Evolutionary conservation across 2,329 filamentous ascomycete species (phyloP).

Genomic region (Exophiala viscosa): DNA sequence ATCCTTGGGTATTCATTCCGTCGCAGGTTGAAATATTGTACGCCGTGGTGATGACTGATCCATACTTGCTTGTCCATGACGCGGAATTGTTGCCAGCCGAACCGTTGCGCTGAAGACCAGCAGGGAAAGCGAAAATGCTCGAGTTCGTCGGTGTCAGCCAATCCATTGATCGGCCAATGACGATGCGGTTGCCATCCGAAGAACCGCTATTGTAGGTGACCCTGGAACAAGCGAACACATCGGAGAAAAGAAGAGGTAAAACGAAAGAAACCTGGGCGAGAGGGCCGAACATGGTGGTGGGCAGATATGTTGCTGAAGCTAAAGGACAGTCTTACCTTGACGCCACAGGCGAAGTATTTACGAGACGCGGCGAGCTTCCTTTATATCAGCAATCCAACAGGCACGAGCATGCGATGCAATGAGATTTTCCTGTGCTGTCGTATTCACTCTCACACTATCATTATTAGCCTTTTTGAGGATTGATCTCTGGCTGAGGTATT

Average conservation of each 20-base stretch:
- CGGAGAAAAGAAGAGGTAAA: neutral
- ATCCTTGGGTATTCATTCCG: constrained; percentile 1
- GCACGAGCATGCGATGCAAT: no score
- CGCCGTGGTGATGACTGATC: neutral
- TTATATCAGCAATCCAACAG: no score
- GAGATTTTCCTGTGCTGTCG: no score
- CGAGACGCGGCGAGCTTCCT: no score
- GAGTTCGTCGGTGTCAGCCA: constrained; percentile 4
- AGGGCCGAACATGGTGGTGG: neutral
- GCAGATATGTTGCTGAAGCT: neutral
- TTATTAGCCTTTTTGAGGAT: no score
- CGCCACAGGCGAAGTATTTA: no score
- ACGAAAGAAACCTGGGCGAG: neutral
- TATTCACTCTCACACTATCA: no score
- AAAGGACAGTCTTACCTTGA: neutral
- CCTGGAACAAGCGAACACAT: neutral
- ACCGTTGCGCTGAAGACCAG: constrained; percentile 1
- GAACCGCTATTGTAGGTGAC: neutral
- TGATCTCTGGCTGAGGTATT: no score
- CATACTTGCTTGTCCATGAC: constrained; percentile 4
- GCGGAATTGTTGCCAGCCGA: neutral
- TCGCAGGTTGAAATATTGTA: constrained; percentile 1
- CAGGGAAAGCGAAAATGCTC: constrained; percentile 4
- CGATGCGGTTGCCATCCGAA: constrained; percentile 1
- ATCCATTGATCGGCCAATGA: constrained; percentile 1